These are phyloP conservation scores for Cutaneotrichosporon spelunceum DNA, from an alignment of 1,284 basidiomycete genomes.

Conservation along the genomic window DNA sequence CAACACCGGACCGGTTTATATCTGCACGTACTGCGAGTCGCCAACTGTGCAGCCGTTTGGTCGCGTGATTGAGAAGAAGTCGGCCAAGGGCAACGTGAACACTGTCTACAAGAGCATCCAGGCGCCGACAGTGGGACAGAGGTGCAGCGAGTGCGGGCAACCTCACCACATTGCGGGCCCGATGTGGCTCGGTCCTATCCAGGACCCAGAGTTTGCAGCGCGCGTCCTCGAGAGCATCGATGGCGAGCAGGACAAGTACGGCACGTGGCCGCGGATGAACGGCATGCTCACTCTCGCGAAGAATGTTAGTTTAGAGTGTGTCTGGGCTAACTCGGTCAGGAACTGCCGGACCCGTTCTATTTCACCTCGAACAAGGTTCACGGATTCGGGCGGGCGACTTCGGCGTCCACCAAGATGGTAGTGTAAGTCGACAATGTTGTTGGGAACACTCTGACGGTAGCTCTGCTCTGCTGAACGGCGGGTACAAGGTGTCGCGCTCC, in stretches of 20 bases:
- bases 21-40: conserved; percentile 76
- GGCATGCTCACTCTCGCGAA: conserved; percentile 91
- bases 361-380: conserved; percentile 82
- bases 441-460: conserved; percentile 49
- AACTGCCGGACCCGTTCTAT: conserved; percentile 78
- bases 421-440: conserved; percentile 55
- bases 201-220: conserved; percentile 70
- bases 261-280: conserved; percentile 79
- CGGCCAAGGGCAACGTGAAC: conserved; percentile 56
- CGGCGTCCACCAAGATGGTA: conserved; percentile 61
- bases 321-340: conserved; percentile 55
- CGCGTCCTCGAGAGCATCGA: conserved; percentile 71
- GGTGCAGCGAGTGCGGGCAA: conserved; percentile 78
- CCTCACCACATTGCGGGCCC: conserved; percentile 82
- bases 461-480: conserved; percentile 82
- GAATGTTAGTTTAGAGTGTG: conserved; percentile 59
- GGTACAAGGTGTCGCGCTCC: conserved; percentile 79
- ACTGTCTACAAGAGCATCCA: conserved; percentile 66
- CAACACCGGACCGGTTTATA: conserved; percentile 67
- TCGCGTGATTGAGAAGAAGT: conserved; percentile 59
- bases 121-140: conserved; percentile 61
- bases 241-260: conserved; percentile 62
- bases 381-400: conserved; percentile 54
- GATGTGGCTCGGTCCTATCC: conserved; percentile 91
- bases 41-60: conserved; percentile 77